Evolutionary conservation across 306 rosid species (phyloP), one percentile per base, ranked within the genome.

Genomic region (Elaeagnus macrophylla): DNA sequence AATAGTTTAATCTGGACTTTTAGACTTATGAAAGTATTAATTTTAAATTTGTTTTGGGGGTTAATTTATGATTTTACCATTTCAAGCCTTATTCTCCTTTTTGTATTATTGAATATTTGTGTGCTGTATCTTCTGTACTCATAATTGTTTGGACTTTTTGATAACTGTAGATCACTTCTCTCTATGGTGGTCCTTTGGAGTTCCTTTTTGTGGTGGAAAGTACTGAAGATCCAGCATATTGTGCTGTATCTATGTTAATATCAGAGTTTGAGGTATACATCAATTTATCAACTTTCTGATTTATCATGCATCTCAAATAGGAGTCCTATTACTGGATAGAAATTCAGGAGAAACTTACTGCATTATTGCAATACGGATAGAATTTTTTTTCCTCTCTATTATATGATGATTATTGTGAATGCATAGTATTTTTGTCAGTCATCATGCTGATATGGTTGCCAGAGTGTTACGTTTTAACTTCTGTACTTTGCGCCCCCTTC

Each of bases 111-210:
- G 32, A 3, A 25, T 25, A 25, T 25, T 5, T 10, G 3, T 45
- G 15, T 59, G 14, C 8, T 8, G 7, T 56, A n/a, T 15, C 58
- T 56, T 64, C 35, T 32, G 44, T 41, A 9, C 35, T 66, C 13
- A 48, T 51, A 15, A 57, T 53, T 61, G 68, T 47, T 70, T 41
- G n/a, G 45, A 32, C 66, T 67, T 35, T 46, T 57, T 54, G 50
- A 64, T 51, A 67, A 45, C 57, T 69, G 59, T 86, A 93, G 99
- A 67, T 93, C 52, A 88, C 99, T 19, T 93, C 99, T 46, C 94
- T 93, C n/a, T 93, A 93, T 61, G 99, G 99, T 16, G 99, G 99
- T 61, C 96, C 89, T 66, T 40, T 82, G 67, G 99, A 93, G 70
- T 93, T 84, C 61, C 79, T 87, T 59, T 88, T 87, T 53, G 72